Conservation (phyloP, 371 early-diverging fungal genomes). For the Conidiobolus coronatus region DNA sequence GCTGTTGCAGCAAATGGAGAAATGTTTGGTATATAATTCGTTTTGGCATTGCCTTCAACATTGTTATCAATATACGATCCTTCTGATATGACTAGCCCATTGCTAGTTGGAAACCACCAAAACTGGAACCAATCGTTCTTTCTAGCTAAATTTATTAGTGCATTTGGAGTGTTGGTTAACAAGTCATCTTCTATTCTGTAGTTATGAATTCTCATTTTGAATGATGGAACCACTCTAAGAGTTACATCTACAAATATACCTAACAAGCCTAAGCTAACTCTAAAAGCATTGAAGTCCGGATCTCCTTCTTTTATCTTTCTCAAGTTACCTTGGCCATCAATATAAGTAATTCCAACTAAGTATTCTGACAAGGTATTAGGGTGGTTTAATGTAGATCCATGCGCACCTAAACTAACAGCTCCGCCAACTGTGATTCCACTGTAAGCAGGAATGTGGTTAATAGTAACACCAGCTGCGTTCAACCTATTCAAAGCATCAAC, state of each 20-base stretch:
- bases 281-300: neutral
- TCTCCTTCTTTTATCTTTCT: neutral
- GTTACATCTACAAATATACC: neutral
- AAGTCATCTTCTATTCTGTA: neutral
- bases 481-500: neutral
- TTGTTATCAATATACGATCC: neutral
- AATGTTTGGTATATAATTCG: too few relatives aligned
- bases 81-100: neutral
- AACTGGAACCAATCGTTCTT: neutral
- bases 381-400: neutral
- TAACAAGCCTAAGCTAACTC: neutral
- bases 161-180: neutral
- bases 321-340: neutral
- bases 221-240: neutral
- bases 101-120: neutral
- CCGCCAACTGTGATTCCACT: constrained; percentile 1
- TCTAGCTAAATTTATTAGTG: neutral
- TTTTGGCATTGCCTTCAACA: too few relatives aligned
- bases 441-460: neutral
- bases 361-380: neutral
- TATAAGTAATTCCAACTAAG: neutral
- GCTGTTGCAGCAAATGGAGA: neutral
- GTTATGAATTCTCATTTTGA: neutral
- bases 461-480: neutral
- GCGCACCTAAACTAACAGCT: neutral